Evolutionary conservation across 768 basidiomycete species (phyloP), one percentile per base, ranked within the genome.

Genomic region (Calocybe gangraenosa): DNA sequence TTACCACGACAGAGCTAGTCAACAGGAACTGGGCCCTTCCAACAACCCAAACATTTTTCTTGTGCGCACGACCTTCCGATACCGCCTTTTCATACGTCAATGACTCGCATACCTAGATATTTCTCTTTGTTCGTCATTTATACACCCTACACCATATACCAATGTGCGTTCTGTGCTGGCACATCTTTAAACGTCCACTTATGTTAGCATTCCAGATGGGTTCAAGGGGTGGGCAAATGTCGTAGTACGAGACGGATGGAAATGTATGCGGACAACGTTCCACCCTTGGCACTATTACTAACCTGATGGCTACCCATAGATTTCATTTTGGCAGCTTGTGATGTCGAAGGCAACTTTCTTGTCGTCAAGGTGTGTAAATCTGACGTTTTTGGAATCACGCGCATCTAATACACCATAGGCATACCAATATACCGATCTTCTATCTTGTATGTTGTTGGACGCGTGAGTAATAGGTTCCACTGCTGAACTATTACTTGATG

Each of bases 401-500:
- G n/a, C 23, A 19, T 22, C 15, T 42, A 10, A 52, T 15, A 35
- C 20, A 28, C 14, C 48, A 3, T 28, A 84, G 79, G 87, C 90
- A 14, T 92, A 86, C 59, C 75, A 89, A 67, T 92, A 87, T 68
- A 92, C 91, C 25, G 88, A 87, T 53, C 67, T 93, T 2, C 68
- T 93, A 37, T 92, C 91, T 1, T 90, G 87, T 63, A 92, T 92
- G 87, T 76, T 93, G n/a, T 81, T 93, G 37, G 89, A 92, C 57
- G 88, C 90, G 79, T 88, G 60, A 49, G 81, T 25, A 20, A 36
- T 15, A 15, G 20, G 10, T 33, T n/a, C 15, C 17, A 35, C 5
- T 5, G 25, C 25, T 28, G n/a, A n/a, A 28, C 11, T 11, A 28
- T 28, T 5, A 28, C 6, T 28, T 28, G n/a, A n/a, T 28, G 5